Evolutionary conservation across 495 filamentous ascomycete genomes (phyloP).

Genomic region (Neurospora sp.): DNA sequence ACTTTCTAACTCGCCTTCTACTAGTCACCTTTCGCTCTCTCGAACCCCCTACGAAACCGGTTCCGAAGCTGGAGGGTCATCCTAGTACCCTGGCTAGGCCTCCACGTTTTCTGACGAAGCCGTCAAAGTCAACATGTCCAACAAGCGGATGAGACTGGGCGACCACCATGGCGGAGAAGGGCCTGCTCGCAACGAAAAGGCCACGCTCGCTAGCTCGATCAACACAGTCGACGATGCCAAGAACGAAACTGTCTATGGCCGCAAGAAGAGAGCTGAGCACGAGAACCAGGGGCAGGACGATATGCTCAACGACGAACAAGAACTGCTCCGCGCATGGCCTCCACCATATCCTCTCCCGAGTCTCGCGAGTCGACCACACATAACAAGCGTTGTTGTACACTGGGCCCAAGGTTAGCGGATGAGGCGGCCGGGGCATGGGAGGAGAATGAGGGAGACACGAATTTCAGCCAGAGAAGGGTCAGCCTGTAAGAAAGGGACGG

Average conservation of each 20-base stretch:
- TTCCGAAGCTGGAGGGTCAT: not conserved
- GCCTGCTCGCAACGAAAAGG: not conserved
- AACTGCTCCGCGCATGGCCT: not conserved
- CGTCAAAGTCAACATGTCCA: not conserved
- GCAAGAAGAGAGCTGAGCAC: not conserved
- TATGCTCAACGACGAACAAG: not conserved
- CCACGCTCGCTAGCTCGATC: not conserved
- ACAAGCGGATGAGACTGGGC: not conserved
- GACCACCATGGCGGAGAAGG: not conserved
- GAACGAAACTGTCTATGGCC: not conserved
- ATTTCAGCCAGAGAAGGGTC: not conserved
- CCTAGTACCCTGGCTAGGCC: not conserved
- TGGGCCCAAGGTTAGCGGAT: not conserved
- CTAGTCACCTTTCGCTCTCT: not conserved
- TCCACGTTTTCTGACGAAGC: not conserved
- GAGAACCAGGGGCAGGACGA: not conserved
- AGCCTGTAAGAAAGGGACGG: not conserved
- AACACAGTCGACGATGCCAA: not conserved
- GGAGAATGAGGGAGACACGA: not conserved
- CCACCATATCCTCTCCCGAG: not conserved
- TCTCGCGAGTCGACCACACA: not conserved
- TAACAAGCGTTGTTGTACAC: not conserved
- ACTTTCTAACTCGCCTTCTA: not conserved
- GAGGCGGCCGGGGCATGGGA: not conserved
- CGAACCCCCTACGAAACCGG: not conserved